Percentiles rank a stretch among this genome's conserved stretches.
Evolutionary conservation across 208 protist species (phyloP).

Genomic region (Leishmania gerbilli): DNA sequence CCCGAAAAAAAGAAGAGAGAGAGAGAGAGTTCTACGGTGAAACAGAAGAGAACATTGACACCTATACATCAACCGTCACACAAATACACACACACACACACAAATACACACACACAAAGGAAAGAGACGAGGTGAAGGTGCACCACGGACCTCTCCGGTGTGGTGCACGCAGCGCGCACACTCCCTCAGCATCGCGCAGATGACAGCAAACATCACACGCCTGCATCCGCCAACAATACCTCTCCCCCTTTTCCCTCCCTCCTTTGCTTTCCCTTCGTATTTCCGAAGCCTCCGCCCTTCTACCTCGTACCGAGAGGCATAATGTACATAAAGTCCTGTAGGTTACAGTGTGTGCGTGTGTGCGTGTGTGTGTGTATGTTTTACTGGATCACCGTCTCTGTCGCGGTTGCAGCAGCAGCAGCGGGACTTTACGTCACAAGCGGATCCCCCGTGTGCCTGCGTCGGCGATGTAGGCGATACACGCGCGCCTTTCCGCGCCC

Average conservation of each 20-base stretch:
- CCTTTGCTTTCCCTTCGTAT: no score
- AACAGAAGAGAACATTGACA: no score
- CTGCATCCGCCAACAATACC: neutral
- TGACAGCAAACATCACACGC: neutral
- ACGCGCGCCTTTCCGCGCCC: neutral
- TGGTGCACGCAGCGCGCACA: neutral
- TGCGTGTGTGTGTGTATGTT: no score
- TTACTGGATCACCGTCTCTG: neutral
- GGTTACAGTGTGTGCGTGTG: no score
- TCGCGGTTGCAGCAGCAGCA: neutral
- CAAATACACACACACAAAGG: constrained; percentile 1
- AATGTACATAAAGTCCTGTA: neutral
- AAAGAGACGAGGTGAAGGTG: constrained; percentile 9
- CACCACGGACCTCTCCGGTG: neutral
- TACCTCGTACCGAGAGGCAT: neutral
- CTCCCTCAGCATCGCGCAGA: neutral
- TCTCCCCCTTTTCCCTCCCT: neutral
- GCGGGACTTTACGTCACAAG: neutral
- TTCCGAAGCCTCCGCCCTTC: neutral
- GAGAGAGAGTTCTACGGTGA: neutral
- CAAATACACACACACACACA: constrained; percentile 5
- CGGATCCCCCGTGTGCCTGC: neutral
- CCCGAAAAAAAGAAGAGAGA: neutral
- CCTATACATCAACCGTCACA: neutral
- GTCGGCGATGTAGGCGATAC: neutral